phyloP scores from a whole-genome alignment of 768 basidiomycete species.

The Omphalotus guepiniiformis region DNA sequence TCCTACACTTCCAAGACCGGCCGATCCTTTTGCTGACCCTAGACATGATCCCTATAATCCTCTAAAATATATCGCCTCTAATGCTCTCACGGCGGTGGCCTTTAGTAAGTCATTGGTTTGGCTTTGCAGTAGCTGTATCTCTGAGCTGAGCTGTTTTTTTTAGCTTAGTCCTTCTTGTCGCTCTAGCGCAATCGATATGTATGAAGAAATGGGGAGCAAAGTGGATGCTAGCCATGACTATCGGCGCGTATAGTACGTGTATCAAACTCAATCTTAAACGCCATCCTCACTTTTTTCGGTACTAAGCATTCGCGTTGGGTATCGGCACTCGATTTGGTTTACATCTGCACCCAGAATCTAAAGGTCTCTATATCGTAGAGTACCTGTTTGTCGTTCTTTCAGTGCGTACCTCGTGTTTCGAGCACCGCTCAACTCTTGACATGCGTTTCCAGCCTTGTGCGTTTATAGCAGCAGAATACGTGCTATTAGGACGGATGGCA shows the following conservation, averaged over 20 bases:
- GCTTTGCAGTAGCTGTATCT: neutral
- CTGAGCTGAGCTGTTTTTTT: neutral
- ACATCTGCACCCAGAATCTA: slow-evolving; percentile 48
- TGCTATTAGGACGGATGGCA: slow-evolving; percentile 48
- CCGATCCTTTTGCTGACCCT: slow-evolving; percentile 45
- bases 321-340: slow-evolving; percentile 53
- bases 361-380: slow-evolving; percentile 49
- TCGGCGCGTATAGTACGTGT: slow-evolving; percentile 53
- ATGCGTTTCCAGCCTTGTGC: slow-evolving; percentile 60
- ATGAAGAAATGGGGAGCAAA: slow-evolving; percentile 42
- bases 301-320: slow-evolving; percentile 51
- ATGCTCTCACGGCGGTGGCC: slow-evolving; percentile 46
- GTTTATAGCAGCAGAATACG: slow-evolving; percentile 52
- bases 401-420: slow-evolving; percentile 28
- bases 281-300: neutral
- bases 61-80: slow-evolving; percentile 51
- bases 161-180: slow-evolving; percentile 37
- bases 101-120: slow-evolving; percentile 32
- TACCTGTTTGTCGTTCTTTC: slow-evolving; percentile 60
- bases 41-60: slow-evolving; percentile 50
- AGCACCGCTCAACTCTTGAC: neutral
- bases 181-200: slow-evolving; percentile 39
- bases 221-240: slow-evolving; percentile 59
- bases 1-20: slow-evolving; percentile 22
- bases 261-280: too few relatives aligned